These are phyloP conservation scores for Mercurialis annua DNA, from an alignment of 345 rosid genomes.

Conservation along the genomic window DNA sequence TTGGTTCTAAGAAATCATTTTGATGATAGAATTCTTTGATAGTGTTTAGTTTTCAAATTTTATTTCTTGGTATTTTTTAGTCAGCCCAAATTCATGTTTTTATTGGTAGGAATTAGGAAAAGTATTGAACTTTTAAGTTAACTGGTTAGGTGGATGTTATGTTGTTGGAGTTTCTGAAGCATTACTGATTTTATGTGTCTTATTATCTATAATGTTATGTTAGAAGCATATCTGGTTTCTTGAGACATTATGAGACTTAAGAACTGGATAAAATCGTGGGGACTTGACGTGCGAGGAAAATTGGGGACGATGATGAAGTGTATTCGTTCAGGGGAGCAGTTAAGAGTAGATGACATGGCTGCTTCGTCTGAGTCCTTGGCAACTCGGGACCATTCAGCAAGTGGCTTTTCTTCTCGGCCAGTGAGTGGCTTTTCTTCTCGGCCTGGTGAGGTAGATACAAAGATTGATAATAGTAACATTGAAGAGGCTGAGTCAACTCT, in stretches of 20 bases:
- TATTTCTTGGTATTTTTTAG: not conserved
- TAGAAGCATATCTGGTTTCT: conserved; percentile 34
- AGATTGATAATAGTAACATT: conserved; percentile 64
- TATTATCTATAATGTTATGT: conserved; percentile 11
- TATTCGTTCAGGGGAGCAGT: conserved; percentile 55
- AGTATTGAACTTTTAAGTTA: not conserved
- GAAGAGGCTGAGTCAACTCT: conserved; percentile 82
- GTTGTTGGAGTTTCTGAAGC: conserved; percentile 9
- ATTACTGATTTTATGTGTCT: conserved; percentile 20
- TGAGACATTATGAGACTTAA: conserved; percentile 44
- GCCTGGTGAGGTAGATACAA: conserved; percentile 52
- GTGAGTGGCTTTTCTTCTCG: conserved; percentile 72
- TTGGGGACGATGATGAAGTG: conserved; percentile 68
- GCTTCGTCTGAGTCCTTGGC: conserved; percentile 76
- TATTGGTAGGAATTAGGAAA: not conserved
- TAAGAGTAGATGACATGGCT: conserved; percentile 41
- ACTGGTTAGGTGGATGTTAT: conserved; percentile 1
- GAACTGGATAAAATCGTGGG: conserved; percentile 39
- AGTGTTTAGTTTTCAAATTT: not conserved
- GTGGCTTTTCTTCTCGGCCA: conserved; percentile 66
- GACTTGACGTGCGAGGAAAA: conserved; percentile 32
- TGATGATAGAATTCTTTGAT: not conserved
- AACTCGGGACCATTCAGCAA: conserved; percentile 66
- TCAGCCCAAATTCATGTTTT: not conserved
- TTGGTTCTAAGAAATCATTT: not conserved